These are phyloP conservation scores for Cyclotella sp. DNA, from an alignment of 108 stramenopile genomes.

Conservation along the genomic window DNA sequence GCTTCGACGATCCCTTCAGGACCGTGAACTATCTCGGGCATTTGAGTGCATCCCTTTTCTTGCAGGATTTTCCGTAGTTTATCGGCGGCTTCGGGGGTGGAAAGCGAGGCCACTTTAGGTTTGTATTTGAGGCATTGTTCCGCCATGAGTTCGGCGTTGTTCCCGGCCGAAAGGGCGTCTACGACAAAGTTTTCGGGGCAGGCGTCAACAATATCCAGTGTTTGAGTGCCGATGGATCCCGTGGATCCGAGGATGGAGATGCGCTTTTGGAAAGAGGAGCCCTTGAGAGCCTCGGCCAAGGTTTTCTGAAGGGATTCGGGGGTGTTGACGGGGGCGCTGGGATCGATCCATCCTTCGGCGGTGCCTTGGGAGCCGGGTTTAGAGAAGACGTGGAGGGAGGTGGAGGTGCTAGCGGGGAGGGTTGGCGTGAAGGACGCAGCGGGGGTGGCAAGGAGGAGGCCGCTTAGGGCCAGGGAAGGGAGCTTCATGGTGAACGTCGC, in stretches of 20 bases:
- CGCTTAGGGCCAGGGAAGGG: slow-evolving; percentile 24
- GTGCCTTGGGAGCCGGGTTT: not conserved
- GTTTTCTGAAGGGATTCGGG: slow-evolving; percentile 73
- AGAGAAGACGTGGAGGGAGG: not conserved
- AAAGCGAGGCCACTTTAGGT: slow-evolving; percentile 74
- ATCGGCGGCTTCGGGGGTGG: slow-evolving; percentile 72
- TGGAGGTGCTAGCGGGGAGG: not conserved
- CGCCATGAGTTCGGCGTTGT: slow-evolving; percentile 89
- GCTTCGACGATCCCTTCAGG: slow-evolving; percentile 86
- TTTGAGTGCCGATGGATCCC: slow-evolving; percentile 97
- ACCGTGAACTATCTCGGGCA: slow-evolving; percentile 83
- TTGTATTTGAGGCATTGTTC: slow-evolving; percentile 91
- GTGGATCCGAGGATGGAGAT: slow-evolving; percentile 90
- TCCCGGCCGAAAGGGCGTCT: slow-evolving; percentile 89
- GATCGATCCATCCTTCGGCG: slow-evolving; percentile 52
- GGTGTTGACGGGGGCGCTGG: slow-evolving; percentile 81
- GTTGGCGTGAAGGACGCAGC: slow-evolving; percentile 4
- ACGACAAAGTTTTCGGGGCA: slow-evolving; percentile 94
- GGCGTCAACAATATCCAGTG: slow-evolving; percentile 94
- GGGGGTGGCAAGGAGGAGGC: slow-evolving; percentile 14
- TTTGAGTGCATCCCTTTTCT: slow-evolving; percentile 57
- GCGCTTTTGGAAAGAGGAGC: slow-evolving; percentile 83
- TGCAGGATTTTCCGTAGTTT: slow-evolving; percentile 59
- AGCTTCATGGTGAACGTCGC: slow-evolving; percentile 29
- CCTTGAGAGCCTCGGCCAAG: slow-evolving; percentile 74